Base-by-base conservation (phyloP, 2,329 filamentous ascomycete species). In the Phoma sp. region DNA sequence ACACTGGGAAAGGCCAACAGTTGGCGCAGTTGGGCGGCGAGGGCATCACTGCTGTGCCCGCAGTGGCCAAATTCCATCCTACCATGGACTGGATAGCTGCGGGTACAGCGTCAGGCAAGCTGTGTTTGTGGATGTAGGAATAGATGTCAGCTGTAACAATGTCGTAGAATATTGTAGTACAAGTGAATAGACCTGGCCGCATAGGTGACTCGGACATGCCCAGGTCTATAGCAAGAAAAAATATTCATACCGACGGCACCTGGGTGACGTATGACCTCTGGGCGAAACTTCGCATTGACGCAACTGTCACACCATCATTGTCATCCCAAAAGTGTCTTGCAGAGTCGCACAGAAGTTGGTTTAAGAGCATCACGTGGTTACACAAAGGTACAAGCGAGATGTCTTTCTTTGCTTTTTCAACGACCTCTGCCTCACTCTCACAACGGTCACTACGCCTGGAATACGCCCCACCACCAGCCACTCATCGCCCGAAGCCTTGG, bases 1-100 rank as follows among this genome's bases (percentile, higher is more conserved):
- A 89, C 72, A 89, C 89, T 0, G 83, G 86, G 0, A 84, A 89
- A 43, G 95, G 95, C 0, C 88, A 91, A 66, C 93, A 98, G 72
- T 78, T 99, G 4, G 93, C 90, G 0, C 93, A 98, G 73, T 75
- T 96, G 0, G 91, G 88, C 1, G 91, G 92, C 0, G 91, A 96
- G 0, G 90, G 89, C 0, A 96, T 99, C 64, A 96, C 92, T 0
- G 95, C 95, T 6, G 95, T 99, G 4, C 95, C 95, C 2, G 91
- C 95, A 0, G 95, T 96, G 0, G 90, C 92, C 0, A 89, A 93
- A 44, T 95, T 98, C 65, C 95, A 99, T 73, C 89, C 90, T 0
- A 90, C 84, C 0, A 81, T 86, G 73, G 89, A 97, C 69, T 99
- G 95, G 95, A 88, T 99, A 32, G 93, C 90, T 0, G 93, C 90